Evolutionary conservation across 2,329 filamentous ascomycete genomes (phyloP).

Genomic region (Penicillium sp.): DNA sequence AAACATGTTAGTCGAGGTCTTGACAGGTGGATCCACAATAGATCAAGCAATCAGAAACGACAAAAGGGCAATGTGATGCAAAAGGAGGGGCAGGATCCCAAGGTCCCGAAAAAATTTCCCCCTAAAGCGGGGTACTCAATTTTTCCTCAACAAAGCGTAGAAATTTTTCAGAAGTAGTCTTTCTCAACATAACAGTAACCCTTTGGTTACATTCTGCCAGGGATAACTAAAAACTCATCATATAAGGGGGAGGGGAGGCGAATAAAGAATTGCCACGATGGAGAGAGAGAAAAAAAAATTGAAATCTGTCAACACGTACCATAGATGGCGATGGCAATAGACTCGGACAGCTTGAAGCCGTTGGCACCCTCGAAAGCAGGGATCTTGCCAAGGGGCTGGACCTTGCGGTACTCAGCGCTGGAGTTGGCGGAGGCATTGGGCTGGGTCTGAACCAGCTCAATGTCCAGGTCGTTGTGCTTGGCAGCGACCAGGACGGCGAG

Average conservation of each 20-base stretch:
- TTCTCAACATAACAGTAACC: conserved; percentile 71
- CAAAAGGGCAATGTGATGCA: conserved; percentile 14
- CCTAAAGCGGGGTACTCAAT: conserved; percentile 49
- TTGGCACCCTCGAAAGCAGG: conserved; percentile 91
- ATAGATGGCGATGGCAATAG: conserved; percentile 95
- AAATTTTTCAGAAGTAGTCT: conserved; percentile 67
- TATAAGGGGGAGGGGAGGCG: conserved; percentile 25
- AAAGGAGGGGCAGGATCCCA: conserved; percentile 4
- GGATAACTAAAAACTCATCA: conserved; percentile 95
- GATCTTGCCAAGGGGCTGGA: conserved; percentile 87
- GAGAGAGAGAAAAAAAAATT: conserved; percentile 1
- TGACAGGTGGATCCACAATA: conserved; percentile 6
- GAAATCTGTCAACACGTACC: conserved; percentile 63
- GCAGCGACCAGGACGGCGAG: conserved; percentile 87
- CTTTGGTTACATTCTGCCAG: conserved; percentile 79
- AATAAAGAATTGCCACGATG: not conserved
- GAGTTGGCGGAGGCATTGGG: conserved; percentile 59
- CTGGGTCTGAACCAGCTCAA: conserved; percentile 74
- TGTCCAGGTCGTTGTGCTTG: conserved; percentile 93
- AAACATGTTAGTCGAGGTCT: conserved; percentile 26
- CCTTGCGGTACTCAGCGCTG: conserved; percentile 75
- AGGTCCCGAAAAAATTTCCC: conserved; percentile 15
- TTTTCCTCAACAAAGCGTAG: conserved; percentile 2
- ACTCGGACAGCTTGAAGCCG: conserved; percentile 85
- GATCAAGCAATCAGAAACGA: conserved; percentile 15